These are phyloP conservation scores for Pleurotus citrinopileatus DNA, from an alignment of 768 basidiomycete species.

Conservation along the genomic window DNA sequence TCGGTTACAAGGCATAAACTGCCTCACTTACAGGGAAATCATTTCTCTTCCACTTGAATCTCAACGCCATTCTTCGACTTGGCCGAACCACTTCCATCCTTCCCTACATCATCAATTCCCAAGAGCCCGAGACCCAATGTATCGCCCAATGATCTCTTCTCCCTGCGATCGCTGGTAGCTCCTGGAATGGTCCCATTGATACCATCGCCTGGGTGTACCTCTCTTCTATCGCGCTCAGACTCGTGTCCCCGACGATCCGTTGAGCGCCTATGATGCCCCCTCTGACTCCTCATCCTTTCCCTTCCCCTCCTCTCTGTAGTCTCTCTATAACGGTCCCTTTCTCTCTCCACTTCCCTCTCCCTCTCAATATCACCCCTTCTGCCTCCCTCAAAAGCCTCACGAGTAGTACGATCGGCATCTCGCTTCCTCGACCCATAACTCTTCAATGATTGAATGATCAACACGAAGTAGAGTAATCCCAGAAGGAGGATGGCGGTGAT, in stretches of 20 bases:
- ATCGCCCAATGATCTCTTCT: not conserved
- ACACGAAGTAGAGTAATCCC: constrained; percentile 57
- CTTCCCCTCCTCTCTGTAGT: constrained; percentile 8
- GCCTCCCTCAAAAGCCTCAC: constrained; percentile 8
- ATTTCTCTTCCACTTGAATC: constrained; percentile 4
- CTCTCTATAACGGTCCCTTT: too few relatives aligned
- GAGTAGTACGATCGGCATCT: not conserved
- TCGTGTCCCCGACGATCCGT: not conserved
- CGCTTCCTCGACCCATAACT: constrained; percentile 45
- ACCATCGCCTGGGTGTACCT: not conserved
- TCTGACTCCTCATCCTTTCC: not conserved
- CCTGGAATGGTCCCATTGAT: not conserved
- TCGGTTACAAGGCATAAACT: too few relatives aligned
- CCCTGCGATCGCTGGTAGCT: not conserved
- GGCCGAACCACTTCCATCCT: not conserved
- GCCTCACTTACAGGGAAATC: too few relatives aligned
- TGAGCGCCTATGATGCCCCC: not conserved
- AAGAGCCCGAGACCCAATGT: not conserved
- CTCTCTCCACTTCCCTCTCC: constrained; percentile 5
- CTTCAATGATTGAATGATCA: constrained; percentile 62
- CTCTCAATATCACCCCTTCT: constrained; percentile 6
- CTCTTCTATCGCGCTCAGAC: not conserved
- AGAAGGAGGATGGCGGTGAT: constrained; percentile 53
- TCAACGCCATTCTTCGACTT: constrained; percentile 7
- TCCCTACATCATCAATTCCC: not conserved